These are phyloP conservation scores for Paecilomyces formosus DNA, from an alignment of 2,329 filamentous ascomycete species.

Conservation along the genomic window DNA sequence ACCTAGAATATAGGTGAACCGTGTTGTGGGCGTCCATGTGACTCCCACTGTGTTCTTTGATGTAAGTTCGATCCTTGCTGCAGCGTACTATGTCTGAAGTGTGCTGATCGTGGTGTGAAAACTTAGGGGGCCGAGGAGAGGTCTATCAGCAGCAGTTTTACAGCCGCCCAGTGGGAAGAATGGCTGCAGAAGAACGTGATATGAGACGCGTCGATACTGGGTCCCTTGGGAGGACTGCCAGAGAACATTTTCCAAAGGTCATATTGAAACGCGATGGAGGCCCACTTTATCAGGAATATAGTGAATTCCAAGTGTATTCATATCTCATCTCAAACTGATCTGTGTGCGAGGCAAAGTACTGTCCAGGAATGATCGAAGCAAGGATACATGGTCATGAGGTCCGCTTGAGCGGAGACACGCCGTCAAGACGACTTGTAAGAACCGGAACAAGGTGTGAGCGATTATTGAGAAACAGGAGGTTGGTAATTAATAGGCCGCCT, in stretches of 20 bases:
- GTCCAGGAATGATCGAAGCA: slow-evolving; percentile 2
- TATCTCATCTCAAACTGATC: neutral
- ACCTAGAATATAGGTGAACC: slow-evolving; percentile 40
- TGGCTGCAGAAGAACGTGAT: slow-evolving; percentile 64
- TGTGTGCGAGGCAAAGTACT: slow-evolving; percentile 1
- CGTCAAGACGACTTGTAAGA: slow-evolving; percentile 5
- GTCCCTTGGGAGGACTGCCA: neutral
- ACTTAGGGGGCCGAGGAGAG: slow-evolving; percentile 61
- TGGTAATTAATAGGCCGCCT: slow-evolving; percentile 83
- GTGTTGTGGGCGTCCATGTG: slow-evolving; percentile 77
- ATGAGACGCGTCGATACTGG: slow-evolving; percentile 22
- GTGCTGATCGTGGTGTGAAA: slow-evolving; percentile 15
- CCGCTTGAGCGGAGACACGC: slow-evolving; percentile 8
- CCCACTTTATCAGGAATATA: neutral
- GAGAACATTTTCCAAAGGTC: neutral
- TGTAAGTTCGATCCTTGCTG: slow-evolving; percentile 30
- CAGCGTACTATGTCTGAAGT: slow-evolving; percentile 1
- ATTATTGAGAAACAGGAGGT: slow-evolving; percentile 46
- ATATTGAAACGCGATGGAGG: neutral
- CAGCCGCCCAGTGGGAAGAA: slow-evolving; percentile 72
- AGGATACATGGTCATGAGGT: neutral
- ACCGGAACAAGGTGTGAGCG: neutral
- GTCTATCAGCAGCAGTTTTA: slow-evolving; percentile 73
- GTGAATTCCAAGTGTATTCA: neutral
- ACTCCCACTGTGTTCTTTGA: slow-evolving; percentile 87